Percentiles rank a stretch among this genome's conserved stretches.
Conservation (phyloP, 352 stramenopile genomes). For the Pythium phragmitis region DNA sequence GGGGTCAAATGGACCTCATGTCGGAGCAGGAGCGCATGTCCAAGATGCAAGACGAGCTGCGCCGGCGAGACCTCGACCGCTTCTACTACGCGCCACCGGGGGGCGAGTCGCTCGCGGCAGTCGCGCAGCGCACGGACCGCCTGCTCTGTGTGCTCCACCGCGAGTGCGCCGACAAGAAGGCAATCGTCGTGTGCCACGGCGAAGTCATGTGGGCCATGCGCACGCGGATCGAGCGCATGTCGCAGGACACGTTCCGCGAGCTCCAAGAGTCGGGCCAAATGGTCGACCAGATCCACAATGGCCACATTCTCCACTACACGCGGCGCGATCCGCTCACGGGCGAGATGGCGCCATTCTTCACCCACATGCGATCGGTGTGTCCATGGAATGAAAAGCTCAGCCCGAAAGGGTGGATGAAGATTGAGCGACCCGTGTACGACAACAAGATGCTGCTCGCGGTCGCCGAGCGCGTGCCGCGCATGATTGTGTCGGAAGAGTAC, state of each 20-base stretch:
- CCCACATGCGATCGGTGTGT: constrained; percentile 87
- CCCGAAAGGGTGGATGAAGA: constrained; percentile 88
- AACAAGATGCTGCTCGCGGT: constrained; percentile 86
- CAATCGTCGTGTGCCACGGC: constrained; percentile 84
- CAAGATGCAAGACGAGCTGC: constrained; percentile 89
- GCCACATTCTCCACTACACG: constrained; percentile 88
- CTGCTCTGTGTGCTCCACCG: constrained; percentile 79
- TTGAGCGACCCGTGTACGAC: constrained; percentile 86
- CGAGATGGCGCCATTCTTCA: constrained; percentile 83
- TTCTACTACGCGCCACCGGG: constrained; percentile 87
- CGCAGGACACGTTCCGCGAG: constrained; percentile 85
- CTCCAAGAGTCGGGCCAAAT: constrained; percentile 81
- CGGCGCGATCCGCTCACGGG: constrained; percentile 68
- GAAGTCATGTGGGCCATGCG: constrained; percentile 91
- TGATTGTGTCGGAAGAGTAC: constrained; percentile 90
- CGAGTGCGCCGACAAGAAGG: constrained; percentile 73
- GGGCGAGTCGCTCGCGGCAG: constrained; percentile 78
- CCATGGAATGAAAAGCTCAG: constrained; percentile 89
- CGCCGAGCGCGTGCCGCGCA: constrained; percentile 77
- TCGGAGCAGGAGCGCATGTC: constrained; percentile 83
- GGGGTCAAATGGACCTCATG: constrained; percentile 90
- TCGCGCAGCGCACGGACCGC: constrained; percentile 80
- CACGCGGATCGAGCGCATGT: constrained; percentile 85
- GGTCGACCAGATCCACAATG: constrained; percentile 90
- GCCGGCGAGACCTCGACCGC: constrained; percentile 73